Base-by-base conservation (phyloP, 2,329 filamentous ascomycete genomes). In the Fusarium duplospermum region DNA sequence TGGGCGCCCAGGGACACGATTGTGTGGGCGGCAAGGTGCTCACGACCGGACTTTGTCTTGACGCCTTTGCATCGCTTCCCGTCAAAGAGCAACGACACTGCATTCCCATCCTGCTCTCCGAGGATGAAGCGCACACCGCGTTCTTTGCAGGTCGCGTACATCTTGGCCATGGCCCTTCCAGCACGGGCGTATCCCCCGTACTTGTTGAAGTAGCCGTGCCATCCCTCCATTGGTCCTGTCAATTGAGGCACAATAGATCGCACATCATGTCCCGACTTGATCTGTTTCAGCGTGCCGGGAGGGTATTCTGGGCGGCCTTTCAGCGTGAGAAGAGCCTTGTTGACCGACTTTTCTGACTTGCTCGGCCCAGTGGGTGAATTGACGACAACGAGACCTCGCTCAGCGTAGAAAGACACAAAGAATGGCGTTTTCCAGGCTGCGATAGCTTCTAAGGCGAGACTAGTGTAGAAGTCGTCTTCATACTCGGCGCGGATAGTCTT, bases 401-500 rank as follows among this genome's bases (percentile, higher is more conserved):
- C 76, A 63, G 81, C 81, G 66, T 86, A 90, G 76, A 89, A 84
- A 0, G 88, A 87, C 0, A 84, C 82, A 65, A 87, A 90, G 4
- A 89, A 79, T 10, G 87, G 86, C 2, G 85, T 84, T 57, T 72
- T 65, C 88, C 88, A 90, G 11, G 82, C 84, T 27, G 82, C 74
- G 14, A 89, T 87, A 3, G 89, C 88, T 81, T 89, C 42, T 62
- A 89, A 80, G 2, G 88, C 85, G 45, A 90, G 76, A 14, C 88
- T 82, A 2, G 87, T 86, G 68, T 91, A 90, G 72, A 87, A 90
- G 0, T 83, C 82, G 69, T 90, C 87, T 70, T 88, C 87, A 71
- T 90, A 90, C 74, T 90, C 88, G 13, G 86, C 87, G 1, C 89
- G 85, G 56, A 91, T 83, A 66, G 91, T 90, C 81, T 91, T 91